These are phyloP conservation scores for Aspergillus aculeatus DNA, from an alignment of 2,329 filamentous ascomycete species.

Conservation along the genomic window DNA sequence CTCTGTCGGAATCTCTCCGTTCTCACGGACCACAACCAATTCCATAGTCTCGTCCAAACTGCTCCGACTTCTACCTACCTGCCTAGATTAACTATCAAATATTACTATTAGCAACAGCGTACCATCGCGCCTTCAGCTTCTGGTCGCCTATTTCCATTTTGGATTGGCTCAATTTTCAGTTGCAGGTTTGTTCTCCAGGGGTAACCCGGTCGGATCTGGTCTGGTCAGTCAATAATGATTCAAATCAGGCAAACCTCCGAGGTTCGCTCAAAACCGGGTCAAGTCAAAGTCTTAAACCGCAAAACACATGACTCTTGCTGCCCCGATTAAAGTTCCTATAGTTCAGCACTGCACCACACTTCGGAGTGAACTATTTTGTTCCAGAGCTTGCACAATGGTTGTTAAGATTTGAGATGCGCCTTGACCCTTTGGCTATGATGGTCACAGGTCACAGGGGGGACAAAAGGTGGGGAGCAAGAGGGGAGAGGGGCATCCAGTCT, in stretches of 20 bases:
- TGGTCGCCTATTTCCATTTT: background rate
- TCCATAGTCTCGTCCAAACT: too few species aligned
- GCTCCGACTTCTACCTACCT: too few species aligned
- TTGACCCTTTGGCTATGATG: background rate
- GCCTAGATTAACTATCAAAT: too few species aligned
- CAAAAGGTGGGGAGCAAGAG: background rate
- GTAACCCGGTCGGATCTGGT: background rate
- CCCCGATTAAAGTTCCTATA: conserved; percentile 4
- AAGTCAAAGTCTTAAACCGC: background rate
- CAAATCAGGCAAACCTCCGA: conserved; percentile 4
- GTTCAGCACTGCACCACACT: conserved; percentile 2
- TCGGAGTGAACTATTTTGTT: background rate
- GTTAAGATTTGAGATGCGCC: background rate
- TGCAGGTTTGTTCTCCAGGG: background rate
- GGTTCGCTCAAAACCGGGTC: conserved; percentile 5
- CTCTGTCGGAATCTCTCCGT: background rate
- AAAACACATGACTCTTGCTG: background rate
- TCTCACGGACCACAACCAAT: background rate
- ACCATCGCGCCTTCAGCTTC: too few species aligned
- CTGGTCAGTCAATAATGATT: conserved; percentile 2
- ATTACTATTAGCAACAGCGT: background rate
- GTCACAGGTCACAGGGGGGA: background rate
- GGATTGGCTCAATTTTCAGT: conserved; percentile 5
- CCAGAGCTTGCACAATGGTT: background rate
- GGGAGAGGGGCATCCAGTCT: background rate